Evolutionary conservation across 306 rosid genomes (phyloP), one percentile per base, ranked within the genome.

Genomic region (Dalbergia cochinchinensis): DNA sequence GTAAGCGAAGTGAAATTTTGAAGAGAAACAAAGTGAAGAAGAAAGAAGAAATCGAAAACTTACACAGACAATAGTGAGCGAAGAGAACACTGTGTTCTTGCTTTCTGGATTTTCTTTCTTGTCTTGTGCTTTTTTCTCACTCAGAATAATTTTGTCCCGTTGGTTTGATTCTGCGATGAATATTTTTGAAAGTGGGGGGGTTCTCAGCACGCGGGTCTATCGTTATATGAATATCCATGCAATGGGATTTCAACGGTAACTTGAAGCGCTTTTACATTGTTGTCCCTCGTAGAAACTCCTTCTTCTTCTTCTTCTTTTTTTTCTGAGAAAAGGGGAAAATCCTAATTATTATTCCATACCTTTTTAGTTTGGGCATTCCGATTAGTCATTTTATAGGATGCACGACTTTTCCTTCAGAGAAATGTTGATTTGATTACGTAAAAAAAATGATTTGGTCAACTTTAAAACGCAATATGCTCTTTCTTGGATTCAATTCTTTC

Each of bases 171-270:
- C 11, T 41, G 37, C 0, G 31, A 51, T 48, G 19, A 22, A 15
- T 5, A 14, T 6, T 10, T 47, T 41, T 11, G 11, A 13, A 48
- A 64, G n/a, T n/a, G n/a, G 3, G 4, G 0, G 19, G 0, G 59
- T 5, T 57, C 15, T 9, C 42, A 20, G 31, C 0, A 6, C 39
- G 22, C 33, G 12, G 41, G 26, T 31, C 7, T 3, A 1, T 20
- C 19, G 7, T 47, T 58, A 77, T 15, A 78, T 7, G n/a, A n/a
- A 20, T 11, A 35, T 11, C n/a, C 31, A 26, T 26, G 74, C 8
- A 31, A 15, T 12, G 12, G 33, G 4, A 45, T 42, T 78, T 83
- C 79, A 88, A 88, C 89, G 91, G 91, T 88, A 85, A 86, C 88
- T 59, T 61, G 31, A 4, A 0, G 0, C 3, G 10, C 64, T 71